phyloP scores from a whole-genome alignment of 441 rosid genomes.

The Biscutella auriculata region DNA sequence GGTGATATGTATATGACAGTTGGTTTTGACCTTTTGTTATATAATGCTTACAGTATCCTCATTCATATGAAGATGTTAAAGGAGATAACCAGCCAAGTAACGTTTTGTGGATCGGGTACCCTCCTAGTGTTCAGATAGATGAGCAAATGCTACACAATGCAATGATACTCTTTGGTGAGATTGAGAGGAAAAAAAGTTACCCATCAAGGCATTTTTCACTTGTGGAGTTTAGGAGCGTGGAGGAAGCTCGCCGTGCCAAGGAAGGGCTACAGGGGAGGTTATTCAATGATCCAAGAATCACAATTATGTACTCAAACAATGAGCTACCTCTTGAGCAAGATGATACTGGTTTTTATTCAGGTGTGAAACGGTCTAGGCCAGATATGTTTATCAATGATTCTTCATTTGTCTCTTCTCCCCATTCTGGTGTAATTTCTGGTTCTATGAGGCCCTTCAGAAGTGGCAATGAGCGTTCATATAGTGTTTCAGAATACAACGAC shows the following conservation, averaged over 20 bases:
- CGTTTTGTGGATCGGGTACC: slow-evolving; percentile 83
- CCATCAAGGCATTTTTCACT: slow-evolving; percentile 78
- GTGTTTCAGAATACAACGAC: slow-evolving; percentile 44
- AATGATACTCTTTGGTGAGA: slow-evolving; percentile 95
- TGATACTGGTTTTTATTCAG: slow-evolving; percentile 35
- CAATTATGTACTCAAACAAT: slow-evolving; percentile 62
- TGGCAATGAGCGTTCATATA: slow-evolving; percentile 36
- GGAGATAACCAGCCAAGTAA: slow-evolving; percentile 72
- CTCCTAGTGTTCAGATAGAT: slow-evolving; percentile 79
- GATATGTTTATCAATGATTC: slow-evolving; percentile 43
- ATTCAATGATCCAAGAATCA: slow-evolving; percentile 80
- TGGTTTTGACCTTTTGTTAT: neutral
- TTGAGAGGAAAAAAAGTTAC: slow-evolving; percentile 58
- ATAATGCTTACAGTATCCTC: slow-evolving; percentile 35
- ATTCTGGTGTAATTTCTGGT: slow-evolving; percentile 31
- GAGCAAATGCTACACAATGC: slow-evolving; percentile 93
- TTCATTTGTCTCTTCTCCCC: slow-evolving; percentile 30
- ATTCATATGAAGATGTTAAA: slow-evolving; percentile 34
- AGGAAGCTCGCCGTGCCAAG: slow-evolving; percentile 89
- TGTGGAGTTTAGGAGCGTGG: slow-evolving; percentile 86
- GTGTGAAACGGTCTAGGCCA: slow-evolving; percentile 49
- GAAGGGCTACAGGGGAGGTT: slow-evolving; percentile 91
- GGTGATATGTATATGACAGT: neutral
- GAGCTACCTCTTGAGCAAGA: no score
- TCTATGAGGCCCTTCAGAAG: slow-evolving; percentile 39